Evolutionary conservation across 179 eudicot genomes (phyloP).

Genomic region (Heliamphora pulchella): DNA sequence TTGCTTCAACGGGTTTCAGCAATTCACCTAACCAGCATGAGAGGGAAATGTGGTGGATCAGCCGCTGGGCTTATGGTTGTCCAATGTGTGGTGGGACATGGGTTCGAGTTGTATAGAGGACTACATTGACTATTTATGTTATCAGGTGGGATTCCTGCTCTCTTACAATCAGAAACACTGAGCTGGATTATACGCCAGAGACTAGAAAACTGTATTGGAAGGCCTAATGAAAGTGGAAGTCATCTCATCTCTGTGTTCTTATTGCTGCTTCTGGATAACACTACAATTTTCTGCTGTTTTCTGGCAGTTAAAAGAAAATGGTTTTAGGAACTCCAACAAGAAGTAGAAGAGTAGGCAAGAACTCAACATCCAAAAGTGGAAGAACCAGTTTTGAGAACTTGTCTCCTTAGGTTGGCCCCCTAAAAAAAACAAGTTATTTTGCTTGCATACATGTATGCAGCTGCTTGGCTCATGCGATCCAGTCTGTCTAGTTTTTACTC

Average conservation of each 20-base stretch:
- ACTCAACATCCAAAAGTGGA: too few relatives aligned
- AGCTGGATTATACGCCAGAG: neutral
- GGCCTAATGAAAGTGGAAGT: neutral
- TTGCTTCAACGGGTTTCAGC: slow-evolving; percentile 49
- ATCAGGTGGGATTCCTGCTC: slow-evolving; percentile 7
- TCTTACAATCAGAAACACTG: neutral
- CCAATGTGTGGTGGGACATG: slow-evolving; percentile 98
- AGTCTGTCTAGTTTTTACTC: too few relatives aligned
- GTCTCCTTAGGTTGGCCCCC: too few relatives aligned
- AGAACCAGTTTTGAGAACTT: too few relatives aligned
- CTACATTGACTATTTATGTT: neutral
- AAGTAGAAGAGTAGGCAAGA: too few relatives aligned
- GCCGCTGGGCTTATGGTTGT: slow-evolving; percentile 92
- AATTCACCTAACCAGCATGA: slow-evolving; percentile 51
- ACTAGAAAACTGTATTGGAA: neutral
- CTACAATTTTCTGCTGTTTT: neutral
- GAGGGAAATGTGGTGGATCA: slow-evolving; percentile 81
- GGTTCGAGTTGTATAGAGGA: slow-evolving; percentile 79
- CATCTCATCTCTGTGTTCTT: slow-evolving; percentile 4
- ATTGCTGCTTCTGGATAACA: neutral
- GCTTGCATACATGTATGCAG: too few relatives aligned
- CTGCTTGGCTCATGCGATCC: too few relatives aligned
- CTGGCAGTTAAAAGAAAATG: too few relatives aligned
- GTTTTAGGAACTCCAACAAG: too few relatives aligned
- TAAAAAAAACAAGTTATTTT: too few relatives aligned